A percentile compares a stretch with the other conserved stretches of the same genome.
Conservation (phyloP, 140 eudicot species). For the Stevia rebaudiana region DNA sequence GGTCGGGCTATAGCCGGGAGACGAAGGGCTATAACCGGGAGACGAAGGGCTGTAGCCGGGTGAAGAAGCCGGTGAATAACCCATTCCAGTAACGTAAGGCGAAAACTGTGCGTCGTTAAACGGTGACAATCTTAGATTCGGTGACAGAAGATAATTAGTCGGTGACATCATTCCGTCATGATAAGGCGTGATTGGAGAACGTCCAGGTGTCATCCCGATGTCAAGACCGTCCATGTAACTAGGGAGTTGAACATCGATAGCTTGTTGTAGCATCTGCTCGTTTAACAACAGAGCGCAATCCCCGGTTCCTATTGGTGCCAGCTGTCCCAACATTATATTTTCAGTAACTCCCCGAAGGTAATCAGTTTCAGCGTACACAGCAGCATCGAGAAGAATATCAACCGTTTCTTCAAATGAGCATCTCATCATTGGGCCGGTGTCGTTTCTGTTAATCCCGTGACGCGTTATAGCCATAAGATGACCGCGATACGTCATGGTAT, state of each 20-base stretch:
- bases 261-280: constrained; percentile 86
- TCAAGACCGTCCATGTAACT: constrained; percentile 93
- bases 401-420: constrained; percentile 97
- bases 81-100: constrained; percentile 84
- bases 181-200: constrained; percentile 68
- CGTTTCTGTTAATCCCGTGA: constrained; percentile 86
- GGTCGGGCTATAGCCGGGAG: constrained; percentile 87
- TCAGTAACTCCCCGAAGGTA: constrained; percentile 85
- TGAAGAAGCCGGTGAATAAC: constrained; percentile 79
- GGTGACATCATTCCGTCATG: constrained; percentile 92
- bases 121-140: constrained; percentile 76
- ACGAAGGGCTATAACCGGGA: constrained; percentile 71
- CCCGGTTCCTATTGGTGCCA: constrained; percentile 97
- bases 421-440: constrained; percentile 96
- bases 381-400: constrained; percentile 95
- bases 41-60: constrained; percentile 76
- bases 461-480: constrained; percentile 98
- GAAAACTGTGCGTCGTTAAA: constrained; percentile 79
- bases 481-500: constrained; percentile 96
- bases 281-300: constrained; percentile 71
- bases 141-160: constrained; percentile 64
- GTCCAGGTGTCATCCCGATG: constrained; percentile 87
- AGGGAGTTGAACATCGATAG: constrained; percentile 84
- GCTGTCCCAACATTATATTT: constrained; percentile 92
- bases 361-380: constrained; percentile 86